These are phyloP conservation scores for Lasiodiplodia sp. DNA, from an alignment of 2,329 filamentous ascomycete genomes.

Conservation along the genomic window DNA sequence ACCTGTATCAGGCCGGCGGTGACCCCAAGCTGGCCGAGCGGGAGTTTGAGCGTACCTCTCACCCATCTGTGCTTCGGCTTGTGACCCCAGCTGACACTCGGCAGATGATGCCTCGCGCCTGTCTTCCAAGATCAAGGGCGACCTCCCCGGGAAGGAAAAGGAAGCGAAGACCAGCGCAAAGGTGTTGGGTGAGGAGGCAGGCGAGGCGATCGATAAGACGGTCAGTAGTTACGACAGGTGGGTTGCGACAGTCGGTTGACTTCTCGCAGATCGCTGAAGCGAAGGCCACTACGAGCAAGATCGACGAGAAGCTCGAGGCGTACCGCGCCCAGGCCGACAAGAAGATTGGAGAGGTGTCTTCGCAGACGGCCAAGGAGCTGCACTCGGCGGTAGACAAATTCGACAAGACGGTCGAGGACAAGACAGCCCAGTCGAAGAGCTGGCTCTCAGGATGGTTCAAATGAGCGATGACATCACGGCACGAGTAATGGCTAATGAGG, in stretches of 20 bases:
- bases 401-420: slow-evolving; percentile 81
- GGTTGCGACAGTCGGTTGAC: background rate
- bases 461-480: slow-evolving; percentile 13
- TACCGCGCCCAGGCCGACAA: slow-evolving; percentile 65
- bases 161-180: slow-evolving; percentile 71
- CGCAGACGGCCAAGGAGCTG: slow-evolving; percentile 65
- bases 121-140: slow-evolving; percentile 69
- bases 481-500: slow-evolving; percentile 18
- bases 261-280: slow-evolving; percentile 46
- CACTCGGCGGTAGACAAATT: slow-evolving; percentile 73
- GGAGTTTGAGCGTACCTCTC: slow-evolving; percentile 77
- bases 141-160: slow-evolving; percentile 68
- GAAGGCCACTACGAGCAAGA: slow-evolving; percentile 64
- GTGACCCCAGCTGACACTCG: slow-evolving; percentile 32
- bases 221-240: slow-evolving; percentile 58
- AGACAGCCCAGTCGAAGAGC: slow-evolving; percentile 81
- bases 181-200: slow-evolving; percentile 51
- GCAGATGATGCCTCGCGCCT: slow-evolving; percentile 79
- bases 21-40: slow-evolving; percentile 83
- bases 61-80: background rate
- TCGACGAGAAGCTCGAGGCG: slow-evolving; percentile 65
- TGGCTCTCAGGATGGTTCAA: slow-evolving; percentile 83
- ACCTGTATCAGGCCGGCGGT: slow-evolving; percentile 88
- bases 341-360: slow-evolving; percentile 67
- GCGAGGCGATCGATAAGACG: slow-evolving; percentile 63